Evolutionary conservation across 225 moss, liverwort and hornwort genomes (phyloP), one percentile per base, ranked within the genome.

Genomic region (Thuidium tamariscinum): DNA sequence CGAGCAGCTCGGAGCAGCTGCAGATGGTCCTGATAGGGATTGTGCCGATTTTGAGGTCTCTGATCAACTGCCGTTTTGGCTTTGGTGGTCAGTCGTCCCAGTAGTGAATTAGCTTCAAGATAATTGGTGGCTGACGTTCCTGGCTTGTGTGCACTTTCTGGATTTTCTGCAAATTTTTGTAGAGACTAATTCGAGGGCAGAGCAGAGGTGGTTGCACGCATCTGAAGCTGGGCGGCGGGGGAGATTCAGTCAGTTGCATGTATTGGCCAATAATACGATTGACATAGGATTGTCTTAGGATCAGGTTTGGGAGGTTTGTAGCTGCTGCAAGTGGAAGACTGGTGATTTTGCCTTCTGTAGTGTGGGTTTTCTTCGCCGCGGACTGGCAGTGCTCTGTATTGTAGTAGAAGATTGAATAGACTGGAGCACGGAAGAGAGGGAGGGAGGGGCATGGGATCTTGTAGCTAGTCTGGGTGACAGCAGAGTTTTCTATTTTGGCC

Each of bases 11-110:
- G 60, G 93, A 93, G 90, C 93, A 93, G 87, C 88, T 93, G 56
- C 93, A 93, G 87, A 93, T 93, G 93, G 91, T 90, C 19, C 85
- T 93, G 52, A 90, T 93, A 37, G 93, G 93, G 9, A 90, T 93
- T 75, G 85, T 93, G 42, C 93, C 93, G 29, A 91, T 93, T 71
- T 74, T 93, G 88, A 90, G 93, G 85, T 91, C 93, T 19, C 88
- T 93, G 41, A 91, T 93, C 87, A 93, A 93, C 87, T 91, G 89
- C 83, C 87, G 93, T 21, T 90, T 90, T 30, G 93, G 93, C 74
- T 87, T 89, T 26, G 89, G 89, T 84, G 84, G 89, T 60, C 92
- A 91, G 86, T 78, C 92, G 60, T 89, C 91, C 20, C 92, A 92
- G 82, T 91, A 92, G 88, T n/a, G n/a, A 60, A 29, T 46, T 54